Conservation (phyloP, 768 basidiomycete genomes). For the Antrodiella citrinella region DNA sequence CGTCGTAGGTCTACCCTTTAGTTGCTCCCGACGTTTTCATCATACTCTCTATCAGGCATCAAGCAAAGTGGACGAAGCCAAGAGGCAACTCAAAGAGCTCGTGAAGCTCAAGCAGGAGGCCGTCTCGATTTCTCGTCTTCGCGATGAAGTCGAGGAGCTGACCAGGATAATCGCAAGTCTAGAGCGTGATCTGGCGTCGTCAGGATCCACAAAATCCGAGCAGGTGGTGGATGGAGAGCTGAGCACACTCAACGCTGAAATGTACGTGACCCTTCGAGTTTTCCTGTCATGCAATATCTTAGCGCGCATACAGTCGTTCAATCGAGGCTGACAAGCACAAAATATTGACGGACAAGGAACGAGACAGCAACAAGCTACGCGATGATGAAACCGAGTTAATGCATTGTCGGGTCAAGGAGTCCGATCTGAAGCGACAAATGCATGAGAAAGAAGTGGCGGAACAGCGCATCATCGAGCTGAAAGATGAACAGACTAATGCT, state of each 20-base stretch:
- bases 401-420: conserved; percentile 52
- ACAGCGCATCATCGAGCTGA: conserved; percentile 46
- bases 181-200: conserved; percentile 59
- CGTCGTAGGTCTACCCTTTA: conserved; percentile 36
- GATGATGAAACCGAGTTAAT: conserved; percentile 55
- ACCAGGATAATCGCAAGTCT: conserved; percentile 52
- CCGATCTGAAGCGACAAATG: conserved; percentile 46
- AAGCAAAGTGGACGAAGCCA: conserved; percentile 40
- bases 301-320: conserved; percentile 37
- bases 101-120: conserved; percentile 53
- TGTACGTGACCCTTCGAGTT: conserved; percentile 42
- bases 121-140: conserved; percentile 46
- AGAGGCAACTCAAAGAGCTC: conserved; percentile 55
- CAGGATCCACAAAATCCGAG: conserved; percentile 73
- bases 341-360: conserved; percentile 54
- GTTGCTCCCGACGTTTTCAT: background rate
- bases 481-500: conserved; percentile 40
- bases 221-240: conserved; percentile 83
- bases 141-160: conserved; percentile 50
- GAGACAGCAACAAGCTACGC: conserved; percentile 43
- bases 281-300: background rate
- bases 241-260: conserved; percentile 46
- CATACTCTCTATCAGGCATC: background rate
- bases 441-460: conserved; percentile 52
- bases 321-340: conserved; percentile 56